A percentile compares a stretch with the other conserved stretches of the same genome.
These are phyloP conservation scores for Glycine tomentella DNA, from an alignment of 306 rosid species.

Conservation along the genomic window DNA sequence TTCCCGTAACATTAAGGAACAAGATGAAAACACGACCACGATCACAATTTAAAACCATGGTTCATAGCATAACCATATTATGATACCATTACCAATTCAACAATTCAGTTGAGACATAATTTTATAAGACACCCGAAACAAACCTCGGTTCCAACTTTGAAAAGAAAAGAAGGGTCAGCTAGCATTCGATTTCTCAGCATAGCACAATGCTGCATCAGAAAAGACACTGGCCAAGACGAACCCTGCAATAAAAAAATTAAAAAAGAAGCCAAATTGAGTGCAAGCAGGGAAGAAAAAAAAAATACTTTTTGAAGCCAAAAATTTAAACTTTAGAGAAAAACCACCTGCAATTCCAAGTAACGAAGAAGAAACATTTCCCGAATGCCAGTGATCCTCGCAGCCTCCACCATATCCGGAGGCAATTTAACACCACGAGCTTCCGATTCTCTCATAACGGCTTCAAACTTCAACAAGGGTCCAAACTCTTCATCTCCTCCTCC, in stretches of 20 bases:
- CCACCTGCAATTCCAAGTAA: constrained; percentile 76
- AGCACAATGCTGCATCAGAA: constrained; percentile 74
- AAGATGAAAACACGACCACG: no score
- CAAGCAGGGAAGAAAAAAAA: neutral
- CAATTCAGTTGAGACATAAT: neutral
- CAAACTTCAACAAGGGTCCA: constrained; percentile 73
- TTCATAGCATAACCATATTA: neutral
- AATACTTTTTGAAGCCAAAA: neutral
- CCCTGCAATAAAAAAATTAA: constrained; percentile 59
- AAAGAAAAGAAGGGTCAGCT: constrained; percentile 92
- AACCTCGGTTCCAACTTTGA: constrained; percentile 95
- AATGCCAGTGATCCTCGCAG: constrained; percentile 72
- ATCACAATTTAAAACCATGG: no score
- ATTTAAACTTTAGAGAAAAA: constrained; percentile 16
- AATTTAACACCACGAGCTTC: constrained; percentile 69
- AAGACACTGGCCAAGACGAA: constrained; percentile 68
- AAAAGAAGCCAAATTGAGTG: neutral
- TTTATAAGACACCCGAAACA: constrained; percentile 33
- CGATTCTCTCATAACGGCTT: constrained; percentile 73
- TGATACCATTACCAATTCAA: neutral
- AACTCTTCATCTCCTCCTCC: constrained; percentile 64
- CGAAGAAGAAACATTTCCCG: constrained; percentile 77
- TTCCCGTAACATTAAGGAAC: neutral
- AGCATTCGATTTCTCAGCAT: constrained; percentile 90
- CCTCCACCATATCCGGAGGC: constrained; percentile 82